A percentile compares a stretch with the other conserved stretches of the same genome.
Evolutionary conservation across 2,329 filamentous ascomycete species (phyloP).

Genomic region (Lachnellula cervina): DNA sequence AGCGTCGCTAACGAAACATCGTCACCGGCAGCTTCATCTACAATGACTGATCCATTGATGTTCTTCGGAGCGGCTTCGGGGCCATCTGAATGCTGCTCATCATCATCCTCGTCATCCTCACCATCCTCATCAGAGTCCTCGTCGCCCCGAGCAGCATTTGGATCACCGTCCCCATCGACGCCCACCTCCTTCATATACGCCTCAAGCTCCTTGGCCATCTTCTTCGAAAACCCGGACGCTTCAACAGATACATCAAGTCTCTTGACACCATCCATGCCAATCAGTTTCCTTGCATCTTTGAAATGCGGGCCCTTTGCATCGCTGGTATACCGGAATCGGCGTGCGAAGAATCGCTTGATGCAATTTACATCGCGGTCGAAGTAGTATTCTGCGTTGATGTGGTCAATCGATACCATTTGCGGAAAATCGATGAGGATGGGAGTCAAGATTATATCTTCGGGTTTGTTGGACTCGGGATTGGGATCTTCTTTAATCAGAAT

Average conservation of each 20-base stretch:
- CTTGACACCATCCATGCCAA: constrained; percentile 59
- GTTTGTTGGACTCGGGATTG: constrained; percentile 34
- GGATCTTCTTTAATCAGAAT: constrained; percentile 80
- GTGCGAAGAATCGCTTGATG: constrained; percentile 88
- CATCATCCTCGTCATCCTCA: constrained; percentile 32
- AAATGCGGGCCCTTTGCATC: constrained; percentile 82
- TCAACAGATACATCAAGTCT: constrained; percentile 84
- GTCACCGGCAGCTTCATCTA: constrained; percentile 3
- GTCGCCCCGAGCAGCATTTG: constrained; percentile 26
- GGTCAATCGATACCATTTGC: constrained; percentile 95
- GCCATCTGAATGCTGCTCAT: constrained; percentile 27
- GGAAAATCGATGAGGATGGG: constrained; percentile 96
- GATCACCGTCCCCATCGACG: constrained; percentile 42
- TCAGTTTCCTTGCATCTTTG: constrained; percentile 71
- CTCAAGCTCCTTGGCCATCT: constrained; percentile 93
- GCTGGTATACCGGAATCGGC: constrained; percentile 81
- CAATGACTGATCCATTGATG: not conserved
- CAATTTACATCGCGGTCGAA: constrained; percentile 95
- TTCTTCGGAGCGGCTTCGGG: constrained; percentile 14
- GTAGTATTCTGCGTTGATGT: constrained; percentile 91
- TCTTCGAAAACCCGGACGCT: constrained; percentile 92
- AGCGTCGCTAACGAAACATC: constrained; percentile 20
- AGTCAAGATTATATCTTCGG: constrained; percentile 51
- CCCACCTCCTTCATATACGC: constrained; percentile 75
- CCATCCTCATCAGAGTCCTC: constrained; percentile 37